Conservation (phyloP, 73 alveolate genomes). For the Uronychia binucleata region DNA sequence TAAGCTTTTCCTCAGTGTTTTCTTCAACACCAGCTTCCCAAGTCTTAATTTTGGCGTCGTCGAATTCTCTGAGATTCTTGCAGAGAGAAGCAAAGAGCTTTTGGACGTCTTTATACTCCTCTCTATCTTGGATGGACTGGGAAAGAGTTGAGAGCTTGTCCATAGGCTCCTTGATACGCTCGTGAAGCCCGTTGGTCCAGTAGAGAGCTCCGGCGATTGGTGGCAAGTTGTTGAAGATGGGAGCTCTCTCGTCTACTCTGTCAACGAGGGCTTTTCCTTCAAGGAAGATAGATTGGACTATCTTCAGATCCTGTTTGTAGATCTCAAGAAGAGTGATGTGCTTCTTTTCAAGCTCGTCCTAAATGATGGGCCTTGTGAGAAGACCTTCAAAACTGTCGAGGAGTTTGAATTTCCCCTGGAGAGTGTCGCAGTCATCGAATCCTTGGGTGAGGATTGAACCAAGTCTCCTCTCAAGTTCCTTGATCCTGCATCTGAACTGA, state of each 20-base stretch:
- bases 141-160: conserved; percentile 94
- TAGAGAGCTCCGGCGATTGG: conserved; percentile 99
- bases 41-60: conserved; percentile 85
- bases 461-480: conserved; percentile 99
- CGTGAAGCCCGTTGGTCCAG: conserved; percentile 98
- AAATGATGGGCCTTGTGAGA: conserved; percentile 98
- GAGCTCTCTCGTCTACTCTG: conserved; percentile 94
- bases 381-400: conserved; percentile 99
- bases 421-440: conserved; percentile 97
- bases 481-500: conserved; percentile 92
- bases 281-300: conserved; percentile 90
- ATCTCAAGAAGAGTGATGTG: conserved; percentile 96
- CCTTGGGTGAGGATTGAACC: conserved; percentile 98
- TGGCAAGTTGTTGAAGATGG: conserved; percentile 98
- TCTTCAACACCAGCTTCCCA: conserved; percentile 98
- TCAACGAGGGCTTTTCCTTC: conserved; percentile 98
- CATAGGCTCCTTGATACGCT: conserved; percentile 99
- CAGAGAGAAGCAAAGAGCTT: conserved; percentile 94
- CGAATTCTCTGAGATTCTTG: conserved; percentile 97
- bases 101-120: conserved; percentile 97
- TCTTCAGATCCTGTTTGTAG: conserved; percentile 95
- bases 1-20: conserved; percentile 91
- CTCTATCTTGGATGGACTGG: conserved; percentile 95
- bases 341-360: conserved; percentile 99
- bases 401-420: conserved; percentile 91